A percentile compares a stretch with the other conserved stretches of the same genome.
Conservation (phyloP, 768 basidiomycete genomes). For the Chiua virens region DNA sequence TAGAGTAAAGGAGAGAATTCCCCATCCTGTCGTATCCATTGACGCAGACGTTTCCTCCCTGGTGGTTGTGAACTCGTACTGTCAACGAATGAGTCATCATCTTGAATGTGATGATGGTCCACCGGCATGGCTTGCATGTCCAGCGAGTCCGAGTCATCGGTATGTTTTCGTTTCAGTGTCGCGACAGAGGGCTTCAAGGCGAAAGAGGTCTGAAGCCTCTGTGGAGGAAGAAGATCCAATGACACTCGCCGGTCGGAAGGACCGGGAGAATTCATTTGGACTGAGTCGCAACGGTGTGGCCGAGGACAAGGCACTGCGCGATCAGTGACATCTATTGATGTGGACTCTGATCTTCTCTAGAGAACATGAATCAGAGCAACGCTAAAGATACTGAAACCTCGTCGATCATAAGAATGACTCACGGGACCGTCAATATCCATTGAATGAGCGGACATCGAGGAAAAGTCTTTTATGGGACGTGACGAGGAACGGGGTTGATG, state of each 20-base stretch:
- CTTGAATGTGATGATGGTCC: neutral
- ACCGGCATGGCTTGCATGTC: neutral
- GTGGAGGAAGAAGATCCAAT: neutral
- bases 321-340: constrained; percentile 13
- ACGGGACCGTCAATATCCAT: constrained; percentile 18
- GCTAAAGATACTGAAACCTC: neutral
- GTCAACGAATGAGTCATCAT: neutral
- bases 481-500: neutral
- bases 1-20: constrained; percentile 26
- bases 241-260: neutral
- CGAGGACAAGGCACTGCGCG: neutral
- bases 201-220: neutral
- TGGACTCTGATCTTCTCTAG: constrained; percentile 8
- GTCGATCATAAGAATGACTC: constrained; percentile 3
- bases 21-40: constrained; percentile 2
- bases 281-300: neutral
- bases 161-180: constrained; percentile 20
- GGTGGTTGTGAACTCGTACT: neutral
- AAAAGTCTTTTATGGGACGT: neutral
- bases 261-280: neutral
- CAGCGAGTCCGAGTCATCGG: constrained; percentile 2
- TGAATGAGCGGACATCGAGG: neutral
- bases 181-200: neutral
- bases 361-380: neutral
- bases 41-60: constrained; percentile 9